phyloP scores from a whole-genome alignment of 2,329 filamentous ascomycete genomes.

The Ophiosphaerella herpotricha region DNA sequence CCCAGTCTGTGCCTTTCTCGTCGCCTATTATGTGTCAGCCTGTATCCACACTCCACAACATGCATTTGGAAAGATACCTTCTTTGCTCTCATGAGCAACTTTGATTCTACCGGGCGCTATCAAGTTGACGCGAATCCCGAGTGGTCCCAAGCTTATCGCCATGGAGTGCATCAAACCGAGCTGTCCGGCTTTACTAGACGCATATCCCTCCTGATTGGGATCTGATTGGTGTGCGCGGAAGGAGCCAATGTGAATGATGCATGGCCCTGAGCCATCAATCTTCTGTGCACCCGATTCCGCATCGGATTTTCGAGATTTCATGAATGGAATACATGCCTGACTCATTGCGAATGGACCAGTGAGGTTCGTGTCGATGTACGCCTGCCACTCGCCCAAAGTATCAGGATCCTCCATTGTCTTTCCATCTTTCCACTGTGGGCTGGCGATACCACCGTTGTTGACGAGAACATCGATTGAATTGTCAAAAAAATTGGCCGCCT shows the following conservation, averaged over 20 bases:
- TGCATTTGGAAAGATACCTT: slow-evolving; percentile 21
- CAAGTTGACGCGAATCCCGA: slow-evolving; percentile 55
- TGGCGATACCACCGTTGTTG: slow-evolving; percentile 46
- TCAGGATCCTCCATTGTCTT: slow-evolving; percentile 53
- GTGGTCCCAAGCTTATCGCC: slow-evolving; percentile 52
- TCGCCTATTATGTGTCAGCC: slow-evolving; percentile 30
- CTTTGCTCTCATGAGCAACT: slow-evolving; percentile 53
- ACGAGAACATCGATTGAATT: slow-evolving; percentile 47
- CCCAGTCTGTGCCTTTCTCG: slow-evolving; percentile 48
- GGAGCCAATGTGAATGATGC: slow-evolving; percentile 54
- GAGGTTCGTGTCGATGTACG: slow-evolving; percentile 54
- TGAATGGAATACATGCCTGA: slow-evolving; percentile 55
- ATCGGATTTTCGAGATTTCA: slow-evolving; percentile 45
- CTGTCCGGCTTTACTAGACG: slow-evolving; percentile 57
- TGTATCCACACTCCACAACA: neutral
- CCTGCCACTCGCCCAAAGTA: slow-evolving; percentile 53
- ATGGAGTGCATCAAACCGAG: slow-evolving; percentile 58
- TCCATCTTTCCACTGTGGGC: slow-evolving; percentile 50
- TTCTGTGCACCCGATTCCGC: slow-evolving; percentile 32
- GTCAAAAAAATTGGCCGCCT: slow-evolving; percentile 51
- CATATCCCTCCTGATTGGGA: slow-evolving; percentile 57
- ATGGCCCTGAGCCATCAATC: slow-evolving; percentile 45
- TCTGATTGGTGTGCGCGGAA: slow-evolving; percentile 54
- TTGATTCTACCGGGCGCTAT: slow-evolving; percentile 55
- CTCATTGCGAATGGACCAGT: slow-evolving; percentile 53